Conservation (phyloP, 768 basidiomycete genomes). For the Hemileccinum rubropunctum region DNA sequence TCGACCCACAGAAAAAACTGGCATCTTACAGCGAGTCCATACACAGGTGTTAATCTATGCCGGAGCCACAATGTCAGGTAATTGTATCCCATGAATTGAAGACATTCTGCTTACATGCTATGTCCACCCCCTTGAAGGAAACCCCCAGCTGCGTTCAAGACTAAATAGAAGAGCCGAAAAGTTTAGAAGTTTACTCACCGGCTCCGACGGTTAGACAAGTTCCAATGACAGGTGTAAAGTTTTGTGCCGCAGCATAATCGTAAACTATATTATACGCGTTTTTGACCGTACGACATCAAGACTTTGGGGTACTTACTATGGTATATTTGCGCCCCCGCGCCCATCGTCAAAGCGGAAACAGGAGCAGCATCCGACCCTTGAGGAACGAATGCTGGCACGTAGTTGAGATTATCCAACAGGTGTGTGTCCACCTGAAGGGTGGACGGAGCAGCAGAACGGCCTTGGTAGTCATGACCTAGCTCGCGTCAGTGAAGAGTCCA, state of each 20-base stretch:
- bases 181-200: not conserved
- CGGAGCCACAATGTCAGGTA: not conserved
- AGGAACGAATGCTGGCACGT: conserved; percentile 17
- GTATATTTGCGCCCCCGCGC: conserved; percentile 15
- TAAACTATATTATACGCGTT: conserved; percentile 12
- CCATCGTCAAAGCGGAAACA: conserved; percentile 19
- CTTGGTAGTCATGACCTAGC: conserved; percentile 21
- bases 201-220: conserved; percentile 22
- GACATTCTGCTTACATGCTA: conserved; percentile 20
- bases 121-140: conserved; percentile 52
- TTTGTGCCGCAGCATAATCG: conserved; percentile 7
- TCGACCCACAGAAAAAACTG: not conserved
- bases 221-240: conserved; percentile 18
- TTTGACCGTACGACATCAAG: not conserved
- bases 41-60: conserved; percentile 33
- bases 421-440: conserved; percentile 26
- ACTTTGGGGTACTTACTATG: conserved; percentile 5
- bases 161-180: not conserved
- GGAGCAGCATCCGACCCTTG: conserved; percentile 13
- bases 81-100: not conserved
- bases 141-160: conserved; percentile 38
- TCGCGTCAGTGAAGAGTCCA: not conserved
- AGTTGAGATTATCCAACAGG: conserved; percentile 10
- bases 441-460: conserved; percentile 24
- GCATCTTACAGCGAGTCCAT: conserved; percentile 40